Base-by-base conservation (phyloP, 2,329 filamentous ascomycete genomes). In the Arthroderma sp. region DNA sequence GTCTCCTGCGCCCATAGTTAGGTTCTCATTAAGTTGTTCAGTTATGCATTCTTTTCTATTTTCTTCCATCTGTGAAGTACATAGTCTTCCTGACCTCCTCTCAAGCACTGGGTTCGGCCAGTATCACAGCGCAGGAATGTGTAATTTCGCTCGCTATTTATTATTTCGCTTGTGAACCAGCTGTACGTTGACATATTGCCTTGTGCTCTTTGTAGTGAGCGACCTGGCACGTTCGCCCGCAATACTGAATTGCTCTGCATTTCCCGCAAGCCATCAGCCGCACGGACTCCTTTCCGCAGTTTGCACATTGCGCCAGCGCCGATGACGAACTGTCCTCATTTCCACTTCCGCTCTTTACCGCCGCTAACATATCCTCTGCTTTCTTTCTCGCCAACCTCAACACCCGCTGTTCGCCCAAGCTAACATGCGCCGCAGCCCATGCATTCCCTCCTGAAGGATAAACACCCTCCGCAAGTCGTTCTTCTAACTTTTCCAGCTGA, bases 401-500 rank as follows among this genome's bases (percentile, higher is more conserved):
- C 45, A 63, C 55, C 43, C 54, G 57, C 55, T 64, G 60, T 52
- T 64, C 48, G 47, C 51, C 50, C 50, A 51, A 47, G 50, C 50
- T 53, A 44, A 53, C 49, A 46, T 63, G 60, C 43, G 59, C 60
- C 48, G 58, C 60, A 48, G 60, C 58, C 61, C 61, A 63, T 52
- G 59, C 53, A 51, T 62, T 62, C 38, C 59, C 50, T 40, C 58
- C 58, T 29, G 43, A n/a, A 45, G 57, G 40, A 51, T 62, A 61
- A 46, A 56, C 51, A 43, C 54, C 55, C 44, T 55, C 50, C 29
- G 53, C 52, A 44, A 63, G 56, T 49, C 57, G 54, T 48, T 55
- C 52, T 50, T 59, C 53, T 44, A 64, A 52, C 51, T 50, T 55
- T 51, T 59, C 58, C 40, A 59, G 50, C 43, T 49, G 56, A 48